Conservation (phyloP, 202 grass and related monocot genomes). For the Saccharum hybrid region DNA sequence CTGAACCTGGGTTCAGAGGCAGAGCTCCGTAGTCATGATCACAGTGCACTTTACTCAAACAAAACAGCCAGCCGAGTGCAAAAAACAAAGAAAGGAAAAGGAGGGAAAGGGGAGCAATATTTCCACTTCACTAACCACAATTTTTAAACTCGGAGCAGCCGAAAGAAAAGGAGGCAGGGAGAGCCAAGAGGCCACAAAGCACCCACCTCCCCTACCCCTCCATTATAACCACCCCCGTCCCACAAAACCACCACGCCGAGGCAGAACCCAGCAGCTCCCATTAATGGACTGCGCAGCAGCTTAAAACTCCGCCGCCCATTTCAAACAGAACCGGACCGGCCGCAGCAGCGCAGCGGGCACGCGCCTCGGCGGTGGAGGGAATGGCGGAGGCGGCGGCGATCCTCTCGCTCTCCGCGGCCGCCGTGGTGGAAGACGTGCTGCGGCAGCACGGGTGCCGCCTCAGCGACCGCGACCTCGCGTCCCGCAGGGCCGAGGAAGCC, state of each 20-base stretch:
- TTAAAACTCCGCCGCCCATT: slow-evolving; percentile 52
- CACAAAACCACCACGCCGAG: slow-evolving; percentile 53
- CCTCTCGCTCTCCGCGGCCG: slow-evolving; percentile 73
- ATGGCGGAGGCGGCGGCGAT: slow-evolving; percentile 66
- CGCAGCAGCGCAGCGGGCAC: background rate
- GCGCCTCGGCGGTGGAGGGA: slow-evolving; percentile 17
- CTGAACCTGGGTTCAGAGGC: slow-evolving; percentile 18
- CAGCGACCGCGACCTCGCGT: slow-evolving; percentile 85
- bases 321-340: slow-evolving; percentile 34
- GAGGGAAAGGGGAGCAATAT: slow-evolving; percentile 10
- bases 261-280: slow-evolving; percentile 29
- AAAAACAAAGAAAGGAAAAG: slow-evolving; percentile 3
- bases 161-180: slow-evolving; percentile 46
- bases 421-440: slow-evolving; percentile 91
- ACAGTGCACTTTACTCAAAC: slow-evolving; percentile 53
- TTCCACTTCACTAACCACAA: slow-evolving; percentile 57
- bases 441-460: slow-evolving; percentile 83
- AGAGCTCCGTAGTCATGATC: slow-evolving; percentile 37
- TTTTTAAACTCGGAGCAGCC: slow-evolving; percentile 49
- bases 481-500: slow-evolving; percentile 82
- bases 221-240: slow-evolving; percentile 65
- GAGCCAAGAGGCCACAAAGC: slow-evolving; percentile 47
- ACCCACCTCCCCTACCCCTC: slow-evolving; percentile 50
- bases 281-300: slow-evolving; percentile 51
- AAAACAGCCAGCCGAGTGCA: slow-evolving; percentile 28